Conservation (phyloP, 176 grass and related monocot species). For the Microstegium vimineum region DNA sequence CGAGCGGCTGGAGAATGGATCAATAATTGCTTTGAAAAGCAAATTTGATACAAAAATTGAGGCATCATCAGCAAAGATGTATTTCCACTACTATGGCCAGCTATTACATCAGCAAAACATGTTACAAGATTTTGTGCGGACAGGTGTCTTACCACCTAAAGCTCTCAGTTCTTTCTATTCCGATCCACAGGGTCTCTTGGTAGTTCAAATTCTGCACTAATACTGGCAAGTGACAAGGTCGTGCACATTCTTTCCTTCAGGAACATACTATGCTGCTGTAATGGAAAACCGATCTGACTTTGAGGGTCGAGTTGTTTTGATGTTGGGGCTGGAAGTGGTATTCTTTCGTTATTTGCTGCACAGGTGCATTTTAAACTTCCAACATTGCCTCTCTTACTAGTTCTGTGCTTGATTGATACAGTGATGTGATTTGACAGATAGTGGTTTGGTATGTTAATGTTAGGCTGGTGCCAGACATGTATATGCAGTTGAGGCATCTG, state of each 20-base stretch:
- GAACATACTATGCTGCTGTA: conserved; percentile 98
- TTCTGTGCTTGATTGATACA: not conserved
- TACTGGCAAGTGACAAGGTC: conserved; percentile 12
- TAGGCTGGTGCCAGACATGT: conserved; percentile 99
- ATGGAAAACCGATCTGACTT: conserved; percentile 91
- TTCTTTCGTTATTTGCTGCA: conserved; percentile 98
- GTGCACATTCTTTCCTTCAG: conserved; percentile 37
- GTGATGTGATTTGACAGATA: not conserved
- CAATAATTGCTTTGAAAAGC: conserved; percentile 58
- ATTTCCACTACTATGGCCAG: conserved; percentile 99
- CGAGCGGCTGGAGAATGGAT: conserved; percentile 72
- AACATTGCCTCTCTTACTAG: not conserved
- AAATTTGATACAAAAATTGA: conserved; percentile 99
- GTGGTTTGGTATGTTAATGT: conserved; percentile 21
- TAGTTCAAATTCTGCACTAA: not conserved
- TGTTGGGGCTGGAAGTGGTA: conserved; percentile 99
- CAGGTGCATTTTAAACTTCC: conserved; percentile 52
- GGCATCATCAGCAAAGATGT: conserved; percentile 95
- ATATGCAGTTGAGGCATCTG: conserved; percentile 96
- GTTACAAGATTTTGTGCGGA: conserved; percentile 99
- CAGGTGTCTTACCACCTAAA: conserved; percentile 46
- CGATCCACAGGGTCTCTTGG: not conserved
- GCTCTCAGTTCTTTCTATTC: conserved; percentile 12
- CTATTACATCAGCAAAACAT: conserved; percentile 99
- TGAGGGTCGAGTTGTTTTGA: conserved; percentile 91